Conservation (phyloP, 2,329 filamentous ascomycete species). For the Colletotrichum falcatum region DNA sequence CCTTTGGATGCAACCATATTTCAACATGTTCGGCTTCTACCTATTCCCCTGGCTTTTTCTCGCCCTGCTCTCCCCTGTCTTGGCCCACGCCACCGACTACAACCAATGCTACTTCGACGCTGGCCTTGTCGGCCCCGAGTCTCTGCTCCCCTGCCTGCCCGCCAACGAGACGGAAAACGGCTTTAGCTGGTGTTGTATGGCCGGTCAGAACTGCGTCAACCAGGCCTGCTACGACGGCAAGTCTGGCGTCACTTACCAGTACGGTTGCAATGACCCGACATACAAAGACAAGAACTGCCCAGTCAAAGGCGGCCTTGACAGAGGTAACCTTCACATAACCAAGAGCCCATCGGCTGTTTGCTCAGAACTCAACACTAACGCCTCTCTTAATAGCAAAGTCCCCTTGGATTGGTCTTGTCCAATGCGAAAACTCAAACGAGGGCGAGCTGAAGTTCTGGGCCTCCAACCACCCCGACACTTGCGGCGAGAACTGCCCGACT, state of each 20-base stretch:
- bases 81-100: background rate
- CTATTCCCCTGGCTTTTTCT: background rate
- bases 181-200: conserved; percentile 34
- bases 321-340: background rate
- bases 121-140: conserved; percentile 5
- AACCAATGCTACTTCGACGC: conserved; percentile 35
- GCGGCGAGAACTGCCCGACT: conserved; percentile 23
- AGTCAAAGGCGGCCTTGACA: conserved; percentile 21
- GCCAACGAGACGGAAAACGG: conserved; percentile 7
- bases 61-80: background rate
- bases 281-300: conserved; percentile 36
- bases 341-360: no score
- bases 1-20: background rate
- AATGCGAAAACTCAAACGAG: conserved; percentile 26
- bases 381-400: conserved; percentile 20
- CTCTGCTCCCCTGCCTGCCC: conserved; percentile 22
- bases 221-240: conserved; percentile 23
- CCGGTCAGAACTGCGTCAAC: conserved; percentile 19
- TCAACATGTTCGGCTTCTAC: background rate
- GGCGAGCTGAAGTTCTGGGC: conserved; percentile 35
- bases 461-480: conserved; percentile 32
- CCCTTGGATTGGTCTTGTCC: conserved; percentile 36
- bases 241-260: conserved; percentile 26
- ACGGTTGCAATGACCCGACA: conserved; percentile 37
- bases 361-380: background rate